These are phyloP conservation scores for Populus hybrid DNA, from an alignment of 441 rosid genomes.

Conservation along the genomic window DNA sequence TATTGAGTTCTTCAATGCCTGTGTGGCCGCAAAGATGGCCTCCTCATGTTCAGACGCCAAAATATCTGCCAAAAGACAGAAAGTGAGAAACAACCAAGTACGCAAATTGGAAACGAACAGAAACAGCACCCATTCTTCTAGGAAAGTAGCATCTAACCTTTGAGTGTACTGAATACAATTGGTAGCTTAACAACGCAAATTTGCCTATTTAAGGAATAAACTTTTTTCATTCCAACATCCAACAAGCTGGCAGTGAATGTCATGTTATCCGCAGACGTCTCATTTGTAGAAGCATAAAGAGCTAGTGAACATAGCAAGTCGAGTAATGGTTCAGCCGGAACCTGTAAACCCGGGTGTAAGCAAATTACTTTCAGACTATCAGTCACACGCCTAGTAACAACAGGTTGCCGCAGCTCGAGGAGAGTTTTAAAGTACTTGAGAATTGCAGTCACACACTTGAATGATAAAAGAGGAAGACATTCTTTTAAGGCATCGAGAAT, in stretches of 20 bases:
- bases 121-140: not conserved
- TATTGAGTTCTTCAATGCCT: constrained; percentile 74
- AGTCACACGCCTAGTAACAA: constrained; percentile 66
- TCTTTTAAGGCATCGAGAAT: constrained; percentile 71
- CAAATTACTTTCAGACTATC: constrained; percentile 67
- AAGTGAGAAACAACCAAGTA: constrained; percentile 10
- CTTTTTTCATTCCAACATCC: constrained; percentile 74
- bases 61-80: constrained; percentile 55
- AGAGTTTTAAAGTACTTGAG: constrained; percentile 68
- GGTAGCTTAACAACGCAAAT: constrained; percentile 72
- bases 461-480: constrained; percentile 70
- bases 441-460: constrained; percentile 44
- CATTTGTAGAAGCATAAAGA: constrained; percentile 45
- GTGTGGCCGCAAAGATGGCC: constrained; percentile 78
- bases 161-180: constrained; percentile 63
- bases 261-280: constrained; percentile 69
- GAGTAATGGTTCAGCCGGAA: constrained; percentile 65
- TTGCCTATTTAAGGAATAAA: constrained; percentile 59
- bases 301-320: constrained; percentile 67
- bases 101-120: not conserved
- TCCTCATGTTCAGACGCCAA: constrained; percentile 86
- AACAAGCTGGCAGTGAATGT: constrained; percentile 74
- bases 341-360: constrained; percentile 47
- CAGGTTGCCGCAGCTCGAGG: constrained; percentile 53
- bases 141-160: constrained; percentile 45